Evolutionary conservation across 2,329 filamentous ascomycete species (phyloP).

Genomic region (Coniella vitis): DNA sequence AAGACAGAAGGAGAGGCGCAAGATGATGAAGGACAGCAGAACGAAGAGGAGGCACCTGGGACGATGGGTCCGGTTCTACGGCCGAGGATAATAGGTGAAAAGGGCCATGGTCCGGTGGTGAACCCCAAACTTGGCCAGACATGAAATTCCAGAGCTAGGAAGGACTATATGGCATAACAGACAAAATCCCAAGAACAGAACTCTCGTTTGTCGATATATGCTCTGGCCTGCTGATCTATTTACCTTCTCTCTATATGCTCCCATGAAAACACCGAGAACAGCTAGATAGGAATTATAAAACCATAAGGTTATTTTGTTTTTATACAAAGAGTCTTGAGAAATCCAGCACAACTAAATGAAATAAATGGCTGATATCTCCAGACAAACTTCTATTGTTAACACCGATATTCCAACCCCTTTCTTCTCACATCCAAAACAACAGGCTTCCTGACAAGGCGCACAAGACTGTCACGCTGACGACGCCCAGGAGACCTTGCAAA

Average conservation of each 20-base stretch:
- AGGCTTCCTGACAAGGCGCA: constrained; percentile 11
- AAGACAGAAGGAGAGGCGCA: background rate
- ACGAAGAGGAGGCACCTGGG: background rate
- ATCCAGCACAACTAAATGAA: no score
- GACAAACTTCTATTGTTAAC: no score
- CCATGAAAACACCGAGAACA: no score
- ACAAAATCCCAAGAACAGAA: no score
- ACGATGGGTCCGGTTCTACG: constrained; percentile 6
- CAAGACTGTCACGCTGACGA: background rate
- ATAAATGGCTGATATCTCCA: no score
- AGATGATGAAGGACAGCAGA: background rate
- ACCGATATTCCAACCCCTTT: background rate
- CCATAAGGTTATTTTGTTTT: no score
- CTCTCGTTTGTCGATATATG: no score
- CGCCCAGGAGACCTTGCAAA: background rate
- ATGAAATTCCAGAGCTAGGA: background rate
- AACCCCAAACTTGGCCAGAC: background rate
- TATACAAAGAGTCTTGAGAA: no score
- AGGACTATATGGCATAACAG: no score
- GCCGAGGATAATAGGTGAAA: constrained; percentile 8
- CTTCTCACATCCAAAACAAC: constrained; percentile 5
- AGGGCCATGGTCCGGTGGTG: constrained; percentile 13
- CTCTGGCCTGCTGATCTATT: no score
- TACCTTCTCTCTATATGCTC: no score
- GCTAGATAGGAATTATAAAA: no score